Conservation (phyloP, 805 yeast genomes). For the Sugiyamaella floridensis region DNA sequence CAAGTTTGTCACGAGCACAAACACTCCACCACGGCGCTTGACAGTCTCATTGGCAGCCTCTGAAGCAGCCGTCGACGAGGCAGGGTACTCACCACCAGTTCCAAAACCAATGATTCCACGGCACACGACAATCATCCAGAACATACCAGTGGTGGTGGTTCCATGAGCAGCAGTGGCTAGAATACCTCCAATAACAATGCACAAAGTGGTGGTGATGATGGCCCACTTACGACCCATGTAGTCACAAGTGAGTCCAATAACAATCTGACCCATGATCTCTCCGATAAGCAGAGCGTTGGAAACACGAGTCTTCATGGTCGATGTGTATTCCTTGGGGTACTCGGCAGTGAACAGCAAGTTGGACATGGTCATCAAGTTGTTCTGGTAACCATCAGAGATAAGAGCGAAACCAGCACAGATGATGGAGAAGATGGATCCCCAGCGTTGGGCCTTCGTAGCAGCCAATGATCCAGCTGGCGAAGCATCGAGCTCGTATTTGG, state of each 20-base stretch:
- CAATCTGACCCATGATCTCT: slow-evolving; percentile 64
- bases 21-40: slow-evolving; percentile 53
- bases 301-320: slow-evolving; percentile 52
- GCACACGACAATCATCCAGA: slow-evolving; percentile 69
- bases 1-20: slow-evolving; percentile 61
- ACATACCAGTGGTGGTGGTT: slow-evolving; percentile 49
- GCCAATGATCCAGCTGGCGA: not conserved
- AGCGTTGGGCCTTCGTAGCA: not conserved
- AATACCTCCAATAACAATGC: slow-evolving; percentile 57
- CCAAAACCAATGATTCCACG: slow-evolving; percentile 77
- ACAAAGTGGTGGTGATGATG: slow-evolving; percentile 54
- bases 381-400: slow-evolving; percentile 72
- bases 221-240: slow-evolving; percentile 61
- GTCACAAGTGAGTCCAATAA: slow-evolving; percentile 57
- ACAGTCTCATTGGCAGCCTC: slow-evolving; percentile 67
- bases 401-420: slow-evolving; percentile 68
- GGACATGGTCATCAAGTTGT: slow-evolving; percentile 64
- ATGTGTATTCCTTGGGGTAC: slow-evolving; percentile 39
- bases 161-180: slow-evolving; percentile 71
- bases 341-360: slow-evolving; percentile 48
- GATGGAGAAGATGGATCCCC: slow-evolving; percentile 34
- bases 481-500: not conserved
- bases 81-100: slow-evolving; percentile 71
- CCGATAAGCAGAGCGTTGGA: slow-evolving; percentile 66
- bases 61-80: slow-evolving; percentile 59